These are phyloP conservation scores for Panaeolus papilionaceus DNA, from an alignment of 768 basidiomycete genomes.

Conservation along the genomic window DNA sequence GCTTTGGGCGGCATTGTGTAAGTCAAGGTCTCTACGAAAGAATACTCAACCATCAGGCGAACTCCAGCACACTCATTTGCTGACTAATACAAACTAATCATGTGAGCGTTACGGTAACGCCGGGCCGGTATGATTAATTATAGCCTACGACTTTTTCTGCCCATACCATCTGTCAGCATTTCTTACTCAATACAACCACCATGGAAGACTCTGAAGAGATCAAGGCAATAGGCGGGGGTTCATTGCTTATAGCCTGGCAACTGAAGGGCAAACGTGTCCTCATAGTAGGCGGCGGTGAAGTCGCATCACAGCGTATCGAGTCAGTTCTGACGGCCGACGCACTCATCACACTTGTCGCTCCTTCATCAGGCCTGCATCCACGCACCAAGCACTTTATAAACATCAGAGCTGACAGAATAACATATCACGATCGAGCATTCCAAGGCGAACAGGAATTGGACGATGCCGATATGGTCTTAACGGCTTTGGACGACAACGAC, in stretches of 20 bases:
- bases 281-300: slow-evolving; percentile 92
- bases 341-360: slow-evolving; percentile 77
- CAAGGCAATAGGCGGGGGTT: slow-evolving; percentile 58
- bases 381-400: slow-evolving; percentile 62
- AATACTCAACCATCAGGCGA: background rate
- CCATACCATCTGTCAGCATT: background rate
- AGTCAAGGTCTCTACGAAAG: background rate
- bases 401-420: slow-evolving; percentile 57
- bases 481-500: slow-evolving; percentile 86
- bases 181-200: slow-evolving; percentile 18
- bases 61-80: slow-evolving; percentile 7
- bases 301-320: slow-evolving; percentile 88
- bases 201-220: slow-evolving; percentile 26
- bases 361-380: slow-evolving; percentile 66
- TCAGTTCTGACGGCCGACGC: slow-evolving; percentile 86
- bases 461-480: slow-evolving; percentile 85
- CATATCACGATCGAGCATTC: slow-evolving; percentile 76
- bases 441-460: slow-evolving; percentile 67
- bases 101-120: slow-evolving; percentile 4
- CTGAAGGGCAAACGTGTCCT: slow-evolving; percentile 84
- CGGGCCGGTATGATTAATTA: background rate
- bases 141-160: background rate
- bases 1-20: slow-evolving; percentile 61
- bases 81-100: slow-evolving; percentile 8
- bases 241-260: slow-evolving; percentile 93